Evolutionary conservation across 2,329 filamentous ascomycete genomes (phyloP).

Genomic region (Fusarium illudens): DNA sequence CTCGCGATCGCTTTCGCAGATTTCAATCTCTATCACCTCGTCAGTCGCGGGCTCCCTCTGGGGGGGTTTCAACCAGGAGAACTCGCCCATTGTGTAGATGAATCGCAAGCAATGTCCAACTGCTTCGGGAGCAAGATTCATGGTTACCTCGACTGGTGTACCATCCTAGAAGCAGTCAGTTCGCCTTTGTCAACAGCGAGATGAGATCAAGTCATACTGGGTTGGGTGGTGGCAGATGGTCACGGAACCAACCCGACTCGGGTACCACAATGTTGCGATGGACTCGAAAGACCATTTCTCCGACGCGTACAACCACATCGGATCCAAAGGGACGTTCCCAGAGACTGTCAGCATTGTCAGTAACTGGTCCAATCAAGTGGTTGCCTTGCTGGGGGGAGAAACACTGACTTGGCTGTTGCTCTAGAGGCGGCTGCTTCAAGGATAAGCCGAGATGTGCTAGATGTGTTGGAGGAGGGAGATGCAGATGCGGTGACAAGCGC

Average conservation of each 20-base stretch:
- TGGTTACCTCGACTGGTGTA: constrained; percentile 37
- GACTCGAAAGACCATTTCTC: constrained; percentile 38
- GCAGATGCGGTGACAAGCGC: constrained; percentile 13
- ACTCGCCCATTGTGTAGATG: constrained; percentile 49
- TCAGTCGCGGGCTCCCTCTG: not conserved
- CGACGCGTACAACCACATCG: constrained; percentile 44
- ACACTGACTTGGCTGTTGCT: constrained; percentile 39
- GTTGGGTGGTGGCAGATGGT: constrained; percentile 44
- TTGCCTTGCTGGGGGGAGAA: not conserved
- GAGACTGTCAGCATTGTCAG: constrained; percentile 39
- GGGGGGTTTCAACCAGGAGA: not conserved
- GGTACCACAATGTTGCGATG: constrained; percentile 48
- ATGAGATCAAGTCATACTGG: constrained; percentile 31
- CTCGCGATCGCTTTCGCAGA: constrained; percentile 39
- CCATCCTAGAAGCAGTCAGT: constrained; percentile 40
- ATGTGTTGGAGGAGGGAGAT: constrained; percentile 36
- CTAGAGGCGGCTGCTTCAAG: constrained; percentile 42
- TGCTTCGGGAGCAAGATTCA: constrained; percentile 39
- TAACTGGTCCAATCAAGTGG: not conserved
- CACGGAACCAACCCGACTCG: constrained; percentile 47
- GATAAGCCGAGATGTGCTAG: constrained; percentile 33
- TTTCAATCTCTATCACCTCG: constrained; percentile 39
- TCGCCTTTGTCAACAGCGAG: not conserved
- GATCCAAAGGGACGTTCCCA: constrained; percentile 46
- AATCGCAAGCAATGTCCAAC: constrained; percentile 46